phyloP scores from a whole-genome alignment of 2,329 filamentous ascomycete species.

The Trichophyton benhamiae region DNA sequence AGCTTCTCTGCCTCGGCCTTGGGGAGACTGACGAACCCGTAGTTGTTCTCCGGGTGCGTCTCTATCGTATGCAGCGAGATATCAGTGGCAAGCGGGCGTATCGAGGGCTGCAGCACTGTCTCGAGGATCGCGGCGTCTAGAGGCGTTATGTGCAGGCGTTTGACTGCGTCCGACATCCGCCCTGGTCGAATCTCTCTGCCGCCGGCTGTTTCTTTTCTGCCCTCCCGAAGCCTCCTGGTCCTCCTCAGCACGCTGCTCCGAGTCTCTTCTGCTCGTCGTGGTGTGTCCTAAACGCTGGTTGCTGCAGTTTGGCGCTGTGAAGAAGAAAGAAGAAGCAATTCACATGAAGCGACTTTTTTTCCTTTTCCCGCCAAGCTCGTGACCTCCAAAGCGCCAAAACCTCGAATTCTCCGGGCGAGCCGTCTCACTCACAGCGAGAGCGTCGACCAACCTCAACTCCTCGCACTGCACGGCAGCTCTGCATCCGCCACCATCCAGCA shows the following conservation, averaged over 20 bases:
- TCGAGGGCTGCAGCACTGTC: slow-evolving; percentile 56
- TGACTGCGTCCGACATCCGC: slow-evolving; percentile 23
- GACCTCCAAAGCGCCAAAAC: background rate
- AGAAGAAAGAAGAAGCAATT: background rate
- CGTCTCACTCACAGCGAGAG: background rate
- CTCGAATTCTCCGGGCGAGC: background rate
- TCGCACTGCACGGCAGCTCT: background rate
- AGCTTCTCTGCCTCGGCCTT: slow-evolving; percentile 74
- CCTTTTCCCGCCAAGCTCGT: background rate
- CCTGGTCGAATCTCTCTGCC: background rate
- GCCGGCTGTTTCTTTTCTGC: background rate
- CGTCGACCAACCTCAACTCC: background rate
- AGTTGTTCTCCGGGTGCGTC: slow-evolving; percentile 80
- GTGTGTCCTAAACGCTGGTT: background rate
- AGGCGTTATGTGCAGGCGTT: slow-evolving; percentile 75
- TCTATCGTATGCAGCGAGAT: slow-evolving; percentile 79
- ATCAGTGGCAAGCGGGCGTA: slow-evolving; percentile 56
- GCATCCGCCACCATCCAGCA: background rate
- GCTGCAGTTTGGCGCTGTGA: background rate
- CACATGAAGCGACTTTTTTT: background rate
- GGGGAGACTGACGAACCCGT: slow-evolving; percentile 81
- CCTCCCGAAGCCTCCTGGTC: background rate
- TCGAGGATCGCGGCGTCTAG: slow-evolving; percentile 63
- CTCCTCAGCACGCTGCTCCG: too few relatives aligned
- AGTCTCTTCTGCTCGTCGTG: too few relatives aligned